Conservation (phyloP, 2,329 filamentous ascomycete species). For the Exophiala mesophila region DNA sequence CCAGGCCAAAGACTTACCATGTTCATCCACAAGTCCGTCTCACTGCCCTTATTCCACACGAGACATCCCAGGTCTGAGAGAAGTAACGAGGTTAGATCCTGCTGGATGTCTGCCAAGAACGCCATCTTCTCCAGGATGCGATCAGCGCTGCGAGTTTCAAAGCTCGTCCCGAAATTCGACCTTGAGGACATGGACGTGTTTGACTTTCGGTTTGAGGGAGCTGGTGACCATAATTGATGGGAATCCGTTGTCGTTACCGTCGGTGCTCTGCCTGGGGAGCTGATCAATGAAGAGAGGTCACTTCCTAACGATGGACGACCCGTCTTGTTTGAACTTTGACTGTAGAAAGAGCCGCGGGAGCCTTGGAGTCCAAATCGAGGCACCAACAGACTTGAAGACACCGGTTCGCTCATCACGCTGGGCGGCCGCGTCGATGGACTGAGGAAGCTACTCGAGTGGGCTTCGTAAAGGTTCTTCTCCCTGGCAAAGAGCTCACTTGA, state of each 20-base stretch:
- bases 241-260: constrained; percentile 69
- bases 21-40: constrained; percentile 83
- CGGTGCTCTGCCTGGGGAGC: constrained; percentile 62
- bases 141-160: constrained; percentile 46
- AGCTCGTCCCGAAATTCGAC: constrained; percentile 28
- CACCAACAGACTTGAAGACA: constrained; percentile 29
- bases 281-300: constrained; percentile 56
- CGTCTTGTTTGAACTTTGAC: constrained; percentile 60
- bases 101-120: constrained; percentile 74
- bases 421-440: constrained; percentile 39
- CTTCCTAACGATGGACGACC: constrained; percentile 54
- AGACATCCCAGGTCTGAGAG: constrained; percentile 84
- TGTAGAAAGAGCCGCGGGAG: constrained; percentile 57
- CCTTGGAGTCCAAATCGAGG: constrained; percentile 28
- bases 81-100: constrained; percentile 75
- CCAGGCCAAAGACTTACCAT: constrained; percentile 58
- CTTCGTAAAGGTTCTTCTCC: constrained; percentile 50
- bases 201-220: constrained; percentile 52
- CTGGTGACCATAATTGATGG: constrained; percentile 81
- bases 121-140: constrained; percentile 62
- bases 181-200: constrained; percentile 30
- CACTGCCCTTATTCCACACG: constrained; percentile 81
- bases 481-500: constrained; percentile 81
- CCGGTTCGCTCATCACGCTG: constrained; percentile 43
- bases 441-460: constrained; percentile 42